Evolutionary conservation across 2,329 filamentous ascomycete genomes (phyloP).

Genomic region (Apiospora pterosperma): DNA sequence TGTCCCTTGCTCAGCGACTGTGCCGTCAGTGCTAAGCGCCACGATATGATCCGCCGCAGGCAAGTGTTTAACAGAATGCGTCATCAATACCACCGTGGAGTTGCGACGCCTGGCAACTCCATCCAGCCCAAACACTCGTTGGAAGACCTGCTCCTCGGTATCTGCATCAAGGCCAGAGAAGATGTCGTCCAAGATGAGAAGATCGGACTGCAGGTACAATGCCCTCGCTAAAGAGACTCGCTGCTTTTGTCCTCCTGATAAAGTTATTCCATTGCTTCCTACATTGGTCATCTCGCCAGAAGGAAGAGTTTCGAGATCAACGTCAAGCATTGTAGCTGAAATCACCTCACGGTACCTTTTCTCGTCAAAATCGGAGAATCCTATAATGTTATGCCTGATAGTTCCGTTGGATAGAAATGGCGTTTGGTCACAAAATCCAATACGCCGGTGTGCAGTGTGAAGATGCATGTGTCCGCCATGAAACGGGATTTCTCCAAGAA

Average conservation of each 20-base stretch:
- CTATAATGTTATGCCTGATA: conserved; percentile 37
- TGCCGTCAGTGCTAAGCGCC: conserved; percentile 3
- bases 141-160: conserved; percentile 30
- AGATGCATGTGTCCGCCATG: conserved; percentile 21
- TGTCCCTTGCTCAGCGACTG: conserved; percentile 22
- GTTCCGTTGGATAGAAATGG: conserved; percentile 41
- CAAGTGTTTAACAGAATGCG: conserved; percentile 6
- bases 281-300: conserved; percentile 23
- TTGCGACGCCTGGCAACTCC: conserved; percentile 21
- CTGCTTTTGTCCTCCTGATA: conserved; percentile 14
- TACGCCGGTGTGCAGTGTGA: conserved; percentile 13
- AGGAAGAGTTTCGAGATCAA: conserved; percentile 22
- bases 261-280: conserved; percentile 17
- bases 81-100: conserved; percentile 3
- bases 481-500: conserved; percentile 34
- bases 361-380: conserved; percentile 20
- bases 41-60: conserved; percentile 4
- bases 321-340: conserved; percentile 21
- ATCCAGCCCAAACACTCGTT: conserved; percentile 20
- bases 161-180: conserved; percentile 34
- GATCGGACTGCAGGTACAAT: conserved; percentile 28
- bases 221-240: conserved; percentile 33
- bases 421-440: conserved; percentile 40
- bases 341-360: conserved; percentile 25
- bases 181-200: conserved; percentile 35